Percentiles rank a stretch among this genome's conserved stretches.
phyloP scores from a whole-genome alignment of 2,329 filamentous ascomycete species.

The Trichophyton benhamiae region DNA sequence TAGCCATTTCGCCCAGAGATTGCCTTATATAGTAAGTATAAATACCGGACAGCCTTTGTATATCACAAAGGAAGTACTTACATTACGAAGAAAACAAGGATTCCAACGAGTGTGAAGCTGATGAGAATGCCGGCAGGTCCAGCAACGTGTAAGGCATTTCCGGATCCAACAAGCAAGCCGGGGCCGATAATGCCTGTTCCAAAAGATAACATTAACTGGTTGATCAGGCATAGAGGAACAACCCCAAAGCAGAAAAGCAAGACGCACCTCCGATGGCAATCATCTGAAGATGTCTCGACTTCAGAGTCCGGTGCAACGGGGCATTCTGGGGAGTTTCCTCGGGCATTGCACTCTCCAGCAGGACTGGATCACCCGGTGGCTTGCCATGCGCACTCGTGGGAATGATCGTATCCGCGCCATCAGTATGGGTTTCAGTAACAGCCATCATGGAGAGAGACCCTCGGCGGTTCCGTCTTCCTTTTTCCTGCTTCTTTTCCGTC shows the following conservation, averaged over 20 bases:
- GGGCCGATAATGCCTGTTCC: conserved; percentile 50
- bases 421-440: neutral
- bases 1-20: conserved; percentile 61
- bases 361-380: neutral
- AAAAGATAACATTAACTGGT: neutral
- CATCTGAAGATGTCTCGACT: conserved; percentile 52
- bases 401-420: neutral
- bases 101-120: conserved; percentile 58
- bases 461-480: neutral
- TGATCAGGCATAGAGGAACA: conserved; percentile 39
- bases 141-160: conserved; percentile 54
- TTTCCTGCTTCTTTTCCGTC: neutral
- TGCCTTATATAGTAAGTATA: conserved; percentile 41
- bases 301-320: conserved; percentile 37
- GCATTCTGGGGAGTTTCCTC: conserved; percentile 14
- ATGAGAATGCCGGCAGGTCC: conserved; percentile 62
- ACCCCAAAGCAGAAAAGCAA: conserved; percentile 43
- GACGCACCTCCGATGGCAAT: conserved; percentile 48
- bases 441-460: neutral
- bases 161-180: conserved; percentile 59
- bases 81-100: conserved; percentile 47
- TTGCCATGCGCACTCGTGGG: neutral
- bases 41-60: neutral
- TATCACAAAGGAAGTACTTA: conserved; percentile 9
- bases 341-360: neutral